Evolutionary conservation across 176 grass and related monocot genomes (phyloP).

Genomic region (Carex pumila): DNA sequence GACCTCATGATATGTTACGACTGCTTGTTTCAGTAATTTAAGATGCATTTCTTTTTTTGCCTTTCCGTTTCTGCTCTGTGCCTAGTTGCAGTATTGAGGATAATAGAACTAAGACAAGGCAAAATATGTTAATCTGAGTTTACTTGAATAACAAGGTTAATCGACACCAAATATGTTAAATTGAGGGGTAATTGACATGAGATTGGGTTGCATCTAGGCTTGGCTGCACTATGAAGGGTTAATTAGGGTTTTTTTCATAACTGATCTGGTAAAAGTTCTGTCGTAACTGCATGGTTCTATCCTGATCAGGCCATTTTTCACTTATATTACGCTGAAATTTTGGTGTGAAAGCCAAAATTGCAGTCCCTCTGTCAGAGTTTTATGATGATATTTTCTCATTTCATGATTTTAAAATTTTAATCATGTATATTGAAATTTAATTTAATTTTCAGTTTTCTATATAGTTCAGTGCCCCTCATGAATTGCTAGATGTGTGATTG

Average conservation of each 20-base stretch:
- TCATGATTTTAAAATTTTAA: background rate
- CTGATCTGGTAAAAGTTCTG: background rate
- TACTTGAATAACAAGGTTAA: background rate
- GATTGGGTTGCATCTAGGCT: too few species aligned
- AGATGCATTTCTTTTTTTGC: background rate
- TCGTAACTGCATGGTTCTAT: background rate
- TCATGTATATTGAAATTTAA: too few species aligned
- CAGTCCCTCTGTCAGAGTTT: background rate
- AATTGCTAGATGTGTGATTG: too few species aligned
- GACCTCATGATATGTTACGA: background rate
- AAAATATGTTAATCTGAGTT: background rate
- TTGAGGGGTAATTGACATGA: background rate
- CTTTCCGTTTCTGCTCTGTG: background rate
- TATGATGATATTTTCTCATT: background rate
- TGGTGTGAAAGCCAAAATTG: background rate
- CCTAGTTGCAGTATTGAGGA: background rate
- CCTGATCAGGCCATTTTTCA: background rate
- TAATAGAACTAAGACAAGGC: background rate
- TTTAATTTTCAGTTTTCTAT: too few species aligned
- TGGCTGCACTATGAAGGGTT: background rate
- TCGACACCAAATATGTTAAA: background rate
- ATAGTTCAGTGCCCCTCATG: too few species aligned
- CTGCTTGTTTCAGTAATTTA: background rate
- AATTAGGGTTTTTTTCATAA: background rate
- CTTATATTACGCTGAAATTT: background rate